Evolutionary conservation across 371 early-diverging fungal species (phyloP), one percentile per base, ranked within the genome.

Genomic region (Rhizopus arrhizus): DNA sequence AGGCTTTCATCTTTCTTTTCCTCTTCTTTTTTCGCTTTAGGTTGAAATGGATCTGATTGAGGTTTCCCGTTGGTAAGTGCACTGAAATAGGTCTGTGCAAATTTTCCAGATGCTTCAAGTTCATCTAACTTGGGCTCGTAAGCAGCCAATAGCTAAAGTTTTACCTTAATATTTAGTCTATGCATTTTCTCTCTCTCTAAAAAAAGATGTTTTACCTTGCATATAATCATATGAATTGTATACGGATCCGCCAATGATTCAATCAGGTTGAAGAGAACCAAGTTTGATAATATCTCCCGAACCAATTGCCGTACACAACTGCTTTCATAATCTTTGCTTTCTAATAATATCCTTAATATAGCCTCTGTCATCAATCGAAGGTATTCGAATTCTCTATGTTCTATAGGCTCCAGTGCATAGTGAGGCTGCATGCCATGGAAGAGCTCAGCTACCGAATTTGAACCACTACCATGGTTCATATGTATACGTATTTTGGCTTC

Each of bases 391-490:
- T 84, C 81, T 38, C 74, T 56, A 32, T 77, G 73, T 47, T 78
- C 73, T 32, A 72, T 65, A 33, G 74, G 69, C 32, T 72, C 59
- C 10, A 85, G 55, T 0, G 84, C 86, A 70, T 81, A 82, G 58
- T 85, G 86, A 4, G 86, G 86, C 31, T 85, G 86, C 55, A 81
- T 68, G n/a, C 86, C 86, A 64, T 85, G 84, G 62, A 85, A 85
- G 9, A 83, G 66, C 1, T 69, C 64, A 31, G 73, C 73, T 5
- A 85, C 55, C 1, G 73, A 66, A 1, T 72, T 68, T 11, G 80
- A 62, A 22, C 79, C 78, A 46, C 83, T 77, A 0, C 78, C 83
- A 55, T 82, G 83, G 15, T 78, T 74, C 57, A 82, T 80, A 11
- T 75, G 63, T 10, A 82, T 48, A 46, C 82, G 73, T 34, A 55